These are phyloP conservation scores for Gremmenia infestans DNA, from an alignment of 2,329 filamentous ascomycete species.

Conservation along the genomic window DNA sequence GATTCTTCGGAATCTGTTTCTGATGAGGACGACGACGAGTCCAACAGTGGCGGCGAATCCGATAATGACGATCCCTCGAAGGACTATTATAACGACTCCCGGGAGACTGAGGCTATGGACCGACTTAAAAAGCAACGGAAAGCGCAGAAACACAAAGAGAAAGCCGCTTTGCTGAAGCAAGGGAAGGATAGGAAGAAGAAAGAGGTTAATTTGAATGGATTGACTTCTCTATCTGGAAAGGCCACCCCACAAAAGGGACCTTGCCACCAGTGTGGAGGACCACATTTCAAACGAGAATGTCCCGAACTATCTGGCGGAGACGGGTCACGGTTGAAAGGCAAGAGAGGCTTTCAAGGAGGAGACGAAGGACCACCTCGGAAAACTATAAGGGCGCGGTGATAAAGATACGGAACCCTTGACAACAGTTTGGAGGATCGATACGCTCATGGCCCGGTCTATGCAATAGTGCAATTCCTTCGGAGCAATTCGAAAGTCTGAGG, in stretches of 20 bases:
- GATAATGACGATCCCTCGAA: constrained; percentile 38
- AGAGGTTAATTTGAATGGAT: constrained; percentile 59
- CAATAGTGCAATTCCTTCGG: too few species aligned
- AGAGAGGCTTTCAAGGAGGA: constrained; percentile 22
- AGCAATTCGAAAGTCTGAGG: too few species aligned
- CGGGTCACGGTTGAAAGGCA: constrained; percentile 35
- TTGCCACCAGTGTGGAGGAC: constrained; percentile 56
- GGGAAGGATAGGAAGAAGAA: constrained; percentile 59
- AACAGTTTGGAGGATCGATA: not conserved
- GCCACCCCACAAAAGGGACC: constrained; percentile 21
- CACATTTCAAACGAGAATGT: constrained; percentile 53
- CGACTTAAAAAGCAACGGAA: constrained; percentile 39
- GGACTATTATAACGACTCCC: constrained; percentile 40
- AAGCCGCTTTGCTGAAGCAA: constrained; percentile 44
- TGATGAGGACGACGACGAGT: constrained; percentile 29
- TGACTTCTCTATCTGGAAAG: constrained; percentile 55
- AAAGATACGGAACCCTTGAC: not conserved
- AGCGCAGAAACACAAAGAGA: constrained; percentile 44
- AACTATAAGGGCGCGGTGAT: not conserved
- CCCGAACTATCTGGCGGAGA: constrained; percentile 32
- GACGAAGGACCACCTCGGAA: constrained; percentile 19
- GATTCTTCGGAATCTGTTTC: constrained; percentile 34
- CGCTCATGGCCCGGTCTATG: not conserved
- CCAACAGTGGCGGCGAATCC: constrained; percentile 19
- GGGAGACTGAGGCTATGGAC: constrained; percentile 38